These are phyloP conservation scores for Hibiscus tridactylites DNA, from an alignment of 345 rosid genomes.

Conservation along the genomic window DNA sequence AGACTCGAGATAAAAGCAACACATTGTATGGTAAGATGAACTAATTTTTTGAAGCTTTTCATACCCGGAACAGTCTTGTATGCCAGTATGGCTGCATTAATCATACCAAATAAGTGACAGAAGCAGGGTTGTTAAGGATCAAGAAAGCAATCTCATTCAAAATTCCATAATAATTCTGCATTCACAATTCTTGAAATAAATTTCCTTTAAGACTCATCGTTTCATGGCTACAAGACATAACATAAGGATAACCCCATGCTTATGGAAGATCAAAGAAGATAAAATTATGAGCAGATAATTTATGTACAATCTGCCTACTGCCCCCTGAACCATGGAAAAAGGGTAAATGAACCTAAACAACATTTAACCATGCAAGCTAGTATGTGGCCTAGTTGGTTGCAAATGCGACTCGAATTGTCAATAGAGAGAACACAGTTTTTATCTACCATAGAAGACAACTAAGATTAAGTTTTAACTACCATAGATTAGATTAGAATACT, in stretches of 20 bases:
- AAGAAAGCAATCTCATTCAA: background rate
- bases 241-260: background rate
- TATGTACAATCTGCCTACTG: no score
- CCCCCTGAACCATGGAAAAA: background rate
- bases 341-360: background rate
- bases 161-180: background rate
- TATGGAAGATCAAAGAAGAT: background rate
- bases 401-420: background rate
- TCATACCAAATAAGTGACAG: background rate
- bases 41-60: constrained; percentile 63
- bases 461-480: background rate
- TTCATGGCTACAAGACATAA: background rate
- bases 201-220: background rate
- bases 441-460: no score
- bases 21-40: constrained; percentile 66
- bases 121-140: background rate
- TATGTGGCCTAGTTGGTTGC: background rate
- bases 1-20: constrained; percentile 57
- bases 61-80: constrained; percentile 83
- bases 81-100: constrained; percentile 64
- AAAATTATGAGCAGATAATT: no score
- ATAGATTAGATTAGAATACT: background rate
- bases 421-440: background rate
- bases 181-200: background rate
- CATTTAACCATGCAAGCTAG: background rate